These are phyloP conservation scores for Sphaerulina musiva DNA, from an alignment of 2,329 filamentous ascomycete species.

Conservation along the genomic window DNA sequence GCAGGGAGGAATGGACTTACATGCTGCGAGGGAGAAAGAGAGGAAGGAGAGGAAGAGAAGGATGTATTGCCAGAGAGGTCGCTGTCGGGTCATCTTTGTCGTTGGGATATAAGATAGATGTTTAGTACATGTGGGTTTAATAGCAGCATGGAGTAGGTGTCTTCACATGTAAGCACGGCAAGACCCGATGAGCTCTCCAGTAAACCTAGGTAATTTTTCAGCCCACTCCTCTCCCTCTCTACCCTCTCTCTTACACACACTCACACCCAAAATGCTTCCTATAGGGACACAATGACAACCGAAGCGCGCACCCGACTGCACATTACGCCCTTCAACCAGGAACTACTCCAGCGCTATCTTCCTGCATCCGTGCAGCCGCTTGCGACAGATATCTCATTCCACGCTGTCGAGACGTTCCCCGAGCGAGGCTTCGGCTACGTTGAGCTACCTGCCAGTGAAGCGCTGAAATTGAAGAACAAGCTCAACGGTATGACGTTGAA, in stretches of 20 bases:
- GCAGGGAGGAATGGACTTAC: slow-evolving; percentile 29
- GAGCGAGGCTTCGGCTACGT: slow-evolving; percentile 87
- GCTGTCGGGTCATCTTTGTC: slow-evolving; percentile 3
- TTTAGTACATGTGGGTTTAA: background rate
- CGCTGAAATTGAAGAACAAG: slow-evolving; percentile 86
- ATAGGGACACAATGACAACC: slow-evolving; percentile 1
- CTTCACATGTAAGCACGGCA: background rate
- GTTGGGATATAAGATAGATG: background rate
- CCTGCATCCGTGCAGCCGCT: slow-evolving; percentile 58
- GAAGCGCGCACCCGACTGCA: slow-evolving; percentile 56
- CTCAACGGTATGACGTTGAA: slow-evolving; percentile 79
- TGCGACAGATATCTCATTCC: slow-evolving; percentile 80
- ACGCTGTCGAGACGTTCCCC: slow-evolving; percentile 77
- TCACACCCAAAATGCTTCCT: slow-evolving; percentile 2
- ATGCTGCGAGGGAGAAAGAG: slow-evolving; percentile 38
- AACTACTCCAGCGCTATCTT: slow-evolving; percentile 66
- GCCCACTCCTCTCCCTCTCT: background rate
- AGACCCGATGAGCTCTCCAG: background rate
- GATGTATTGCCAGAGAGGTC: slow-evolving; percentile 21
- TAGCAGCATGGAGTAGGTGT: background rate
- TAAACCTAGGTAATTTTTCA: slow-evolving; percentile 3
- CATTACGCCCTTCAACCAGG: slow-evolving; percentile 76
- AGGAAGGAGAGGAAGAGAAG: slow-evolving; percentile 32
- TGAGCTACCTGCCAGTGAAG: slow-evolving; percentile 72
- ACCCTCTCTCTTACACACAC: background rate